These are phyloP conservation scores for Ophiognomonia clavigignenti-juglandacearum DNA, from an alignment of 2,329 filamentous ascomycete genomes.

Conservation along the genomic window DNA sequence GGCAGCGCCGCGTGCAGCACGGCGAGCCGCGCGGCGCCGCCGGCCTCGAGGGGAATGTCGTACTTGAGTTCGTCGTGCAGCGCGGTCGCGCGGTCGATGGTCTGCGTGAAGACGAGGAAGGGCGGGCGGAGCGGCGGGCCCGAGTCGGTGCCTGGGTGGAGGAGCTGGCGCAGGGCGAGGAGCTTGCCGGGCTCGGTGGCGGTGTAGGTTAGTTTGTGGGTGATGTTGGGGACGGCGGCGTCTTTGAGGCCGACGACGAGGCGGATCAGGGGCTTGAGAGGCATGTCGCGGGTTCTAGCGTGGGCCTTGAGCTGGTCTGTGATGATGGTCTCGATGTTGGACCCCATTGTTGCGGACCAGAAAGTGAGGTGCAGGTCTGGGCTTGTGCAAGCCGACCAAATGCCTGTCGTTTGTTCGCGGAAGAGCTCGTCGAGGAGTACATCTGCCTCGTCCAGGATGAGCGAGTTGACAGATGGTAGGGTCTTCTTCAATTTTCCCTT, in stretches of 20 bases:
- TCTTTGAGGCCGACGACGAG: slow-evolving; percentile 96
- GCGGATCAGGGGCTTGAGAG: slow-evolving; percentile 59
- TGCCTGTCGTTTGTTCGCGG: slow-evolving; percentile 76
- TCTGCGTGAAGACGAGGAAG: slow-evolving; percentile 94
- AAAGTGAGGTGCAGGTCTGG: slow-evolving; percentile 69
- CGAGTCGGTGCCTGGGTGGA: slow-evolving; percentile 63
- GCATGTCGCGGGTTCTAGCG: slow-evolving; percentile 31
- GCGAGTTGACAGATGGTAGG: slow-evolving; percentile 63
- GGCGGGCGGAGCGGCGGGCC: slow-evolving; percentile 70
- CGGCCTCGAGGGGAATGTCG: slow-evolving; percentile 86
- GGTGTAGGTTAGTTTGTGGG: slow-evolving; percentile 84
- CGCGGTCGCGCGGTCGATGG: slow-evolving; percentile 83
- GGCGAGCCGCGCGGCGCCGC: slow-evolving; percentile 77
- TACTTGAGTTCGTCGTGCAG: slow-evolving; percentile 88
- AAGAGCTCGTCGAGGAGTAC: slow-evolving; percentile 90
- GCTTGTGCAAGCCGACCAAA: slow-evolving; percentile 77
- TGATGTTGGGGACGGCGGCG: slow-evolving; percentile 86
- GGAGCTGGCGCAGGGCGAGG: slow-evolving; percentile 80
- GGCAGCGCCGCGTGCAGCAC: slow-evolving; percentile 86
- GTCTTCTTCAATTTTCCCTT: slow-evolving; percentile 37
- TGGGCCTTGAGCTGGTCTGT: slow-evolving; percentile 60
- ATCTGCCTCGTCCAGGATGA: slow-evolving; percentile 92
- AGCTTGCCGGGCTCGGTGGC: slow-evolving; percentile 93
- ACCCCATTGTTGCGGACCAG: slow-evolving; percentile 97
- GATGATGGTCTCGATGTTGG: slow-evolving; percentile 78